Percentiles rank a stretch among this genome's conserved stretches.
Evolutionary conservation across 2,329 filamentous ascomycete species (phyloP).

Genomic region (Fusarium succisae): DNA sequence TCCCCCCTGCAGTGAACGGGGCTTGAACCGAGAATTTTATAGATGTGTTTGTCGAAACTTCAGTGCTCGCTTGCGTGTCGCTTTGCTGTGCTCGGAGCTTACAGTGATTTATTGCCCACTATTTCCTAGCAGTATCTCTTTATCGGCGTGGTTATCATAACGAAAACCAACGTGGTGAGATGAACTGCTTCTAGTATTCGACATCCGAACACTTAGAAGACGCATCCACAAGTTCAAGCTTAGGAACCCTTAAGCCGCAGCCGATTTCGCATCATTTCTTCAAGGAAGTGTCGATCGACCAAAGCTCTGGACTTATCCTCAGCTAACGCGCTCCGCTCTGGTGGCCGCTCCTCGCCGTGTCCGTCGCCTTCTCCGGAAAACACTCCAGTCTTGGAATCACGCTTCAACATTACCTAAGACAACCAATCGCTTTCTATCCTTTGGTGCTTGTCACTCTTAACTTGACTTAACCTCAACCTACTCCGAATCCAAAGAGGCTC

Average conservation of each 20-base stretch:
- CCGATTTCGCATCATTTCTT: slow-evolving; percentile 13
- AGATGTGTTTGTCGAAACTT: slow-evolving; percentile 13
- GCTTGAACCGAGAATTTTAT: slow-evolving; percentile 10
- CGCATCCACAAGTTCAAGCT: background rate
- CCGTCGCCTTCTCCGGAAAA: slow-evolving; percentile 35
- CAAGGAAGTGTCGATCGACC: slow-evolving; percentile 15
- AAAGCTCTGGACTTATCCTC: slow-evolving; percentile 22
- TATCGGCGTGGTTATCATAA: background rate
- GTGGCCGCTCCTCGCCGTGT: slow-evolving; percentile 30
- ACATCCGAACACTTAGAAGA: slow-evolving; percentile 16
- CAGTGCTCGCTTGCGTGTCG: slow-evolving; percentile 26
- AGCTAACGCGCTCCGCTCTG: slow-evolving; percentile 23
- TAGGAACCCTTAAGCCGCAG: background rate
- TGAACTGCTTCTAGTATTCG: slow-evolving; percentile 19
- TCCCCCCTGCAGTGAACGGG: background rate
- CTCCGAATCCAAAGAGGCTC: slow-evolving; percentile 6
- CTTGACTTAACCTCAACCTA: slow-evolving; percentile 23
- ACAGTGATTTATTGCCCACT: slow-evolving; percentile 24
- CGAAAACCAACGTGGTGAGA: slow-evolving; percentile 16
- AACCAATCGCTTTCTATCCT: slow-evolving; percentile 19
- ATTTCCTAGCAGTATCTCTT: slow-evolving; percentile 8
- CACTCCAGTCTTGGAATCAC: slow-evolving; percentile 16
- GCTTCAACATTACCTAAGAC: slow-evolving; percentile 23
- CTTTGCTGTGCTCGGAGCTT: background rate
- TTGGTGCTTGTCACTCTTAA: slow-evolving; percentile 16